Evolutionary conservation across 176 grass and related monocot genomes (phyloP), one percentile per base, ranked within the genome.

Genomic region (Carex scoparia): DNA sequence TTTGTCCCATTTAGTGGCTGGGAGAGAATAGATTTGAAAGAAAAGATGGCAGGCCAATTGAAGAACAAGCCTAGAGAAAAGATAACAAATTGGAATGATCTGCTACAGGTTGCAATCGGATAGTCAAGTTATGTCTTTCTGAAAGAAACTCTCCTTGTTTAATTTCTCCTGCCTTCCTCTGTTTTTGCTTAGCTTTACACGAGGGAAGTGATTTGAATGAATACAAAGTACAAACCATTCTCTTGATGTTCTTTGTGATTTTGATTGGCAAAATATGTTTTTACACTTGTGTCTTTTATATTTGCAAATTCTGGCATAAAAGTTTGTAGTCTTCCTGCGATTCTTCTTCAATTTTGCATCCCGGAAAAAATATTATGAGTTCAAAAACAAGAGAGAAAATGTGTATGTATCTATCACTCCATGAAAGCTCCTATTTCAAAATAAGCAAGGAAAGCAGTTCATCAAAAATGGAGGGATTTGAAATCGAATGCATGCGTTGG

Each of bases 61-160:
- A 90, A 77, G 76, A 93, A 90, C 81, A 93, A 92, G 54, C 89
- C 89, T 40, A 95, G 95, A 88, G 69, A 94, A 61, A 98, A 94
- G 85, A 85, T 95, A 76, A 89, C 89, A 10, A 68, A 85, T 63
- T 90, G 88, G 92, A 71, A 91, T 83, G 92, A 87, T 19, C 91
- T 94, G 65, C 84, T 90, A 51, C 69, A 55, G 61, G 88, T 69
- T 80, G 87, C 89, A 62, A 79, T 86, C 8, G 68, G 74, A 38
- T 72, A 69, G n/a, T 51, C 10, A 11, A 11, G 11, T 67, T 54
- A 54, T 83, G 16, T 83, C 46, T 67, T 48, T 83, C 19, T 77
- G 73, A 77, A 55, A 81, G 55, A 61, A 63, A 8, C 12, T 42
- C 10, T 63, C n/a, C 15, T 81, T 44, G 33, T 81, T 23, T 81